Percentiles rank a stretch among this genome's conserved stretches.
Conservation (phyloP, 2,329 filamentous ascomycete species). For the Colletotrichum salicis region DNA sequence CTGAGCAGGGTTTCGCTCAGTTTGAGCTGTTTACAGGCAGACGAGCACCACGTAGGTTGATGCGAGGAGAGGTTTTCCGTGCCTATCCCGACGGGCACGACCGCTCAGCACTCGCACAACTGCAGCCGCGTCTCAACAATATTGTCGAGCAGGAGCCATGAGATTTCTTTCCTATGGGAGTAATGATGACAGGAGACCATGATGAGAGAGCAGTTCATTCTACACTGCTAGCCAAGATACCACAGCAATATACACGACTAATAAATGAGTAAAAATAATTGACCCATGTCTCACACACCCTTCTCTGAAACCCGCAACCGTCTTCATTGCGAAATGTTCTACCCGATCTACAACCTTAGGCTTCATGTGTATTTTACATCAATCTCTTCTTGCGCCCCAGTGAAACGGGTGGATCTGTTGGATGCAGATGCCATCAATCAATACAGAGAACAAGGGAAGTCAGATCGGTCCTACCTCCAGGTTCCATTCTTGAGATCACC, state of each 20-base stretch:
- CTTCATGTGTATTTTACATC: background rate
- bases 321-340: background rate
- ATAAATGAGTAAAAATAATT: constrained; percentile 15
- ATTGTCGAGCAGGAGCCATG: constrained; percentile 54
- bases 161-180: constrained; percentile 1
- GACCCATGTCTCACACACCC: background rate
- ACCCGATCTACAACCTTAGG: background rate
- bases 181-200: constrained; percentile 3
- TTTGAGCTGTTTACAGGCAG: constrained; percentile 84
- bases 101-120: constrained; percentile 50
- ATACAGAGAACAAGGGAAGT: background rate
- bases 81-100: constrained; percentile 57
- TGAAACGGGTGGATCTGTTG: background rate
- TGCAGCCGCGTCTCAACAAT: constrained; percentile 52
- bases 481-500: background rate
- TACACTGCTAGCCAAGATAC: constrained; percentile 22
- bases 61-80: constrained; percentile 72
- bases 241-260: constrained; percentile 23
- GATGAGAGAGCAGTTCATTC: background rate
- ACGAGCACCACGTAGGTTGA: constrained; percentile 73
- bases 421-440: background rate
- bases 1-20: constrained; percentile 83
- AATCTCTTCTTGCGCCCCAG: background rate
- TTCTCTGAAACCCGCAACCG: background rate
- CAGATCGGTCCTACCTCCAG: background rate